These are phyloP conservation scores for Neurospora sp. DNA, from an alignment of 495 filamentous ascomycete species.

Conservation along the genomic window DNA sequence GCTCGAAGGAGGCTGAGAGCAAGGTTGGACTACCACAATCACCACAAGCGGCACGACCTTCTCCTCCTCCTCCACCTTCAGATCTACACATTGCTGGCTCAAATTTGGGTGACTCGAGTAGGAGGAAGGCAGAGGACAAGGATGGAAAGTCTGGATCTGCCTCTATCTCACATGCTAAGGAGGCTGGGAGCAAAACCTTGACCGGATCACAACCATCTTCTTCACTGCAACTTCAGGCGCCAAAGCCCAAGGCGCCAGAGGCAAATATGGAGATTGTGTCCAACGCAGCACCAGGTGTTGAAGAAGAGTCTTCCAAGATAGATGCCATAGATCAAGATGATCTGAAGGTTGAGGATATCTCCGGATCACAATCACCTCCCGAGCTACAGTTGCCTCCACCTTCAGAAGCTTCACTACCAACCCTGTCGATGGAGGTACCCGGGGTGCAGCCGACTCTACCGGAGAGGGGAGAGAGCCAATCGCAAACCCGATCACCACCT, in stretches of 20 bases:
- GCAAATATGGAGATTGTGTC: not conserved
- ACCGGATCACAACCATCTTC: fast-evolving
- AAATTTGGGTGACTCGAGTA: not conserved
- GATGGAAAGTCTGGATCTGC: too few species aligned
- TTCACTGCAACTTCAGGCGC: not conserved
- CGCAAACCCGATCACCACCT: not conserved
- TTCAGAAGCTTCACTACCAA: not conserved
- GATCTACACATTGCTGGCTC: not conserved
- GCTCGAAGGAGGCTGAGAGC: not conserved
- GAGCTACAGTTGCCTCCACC: not conserved
- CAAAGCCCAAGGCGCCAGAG: not conserved
- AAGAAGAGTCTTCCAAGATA: not conserved
- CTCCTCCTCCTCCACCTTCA: not conserved
- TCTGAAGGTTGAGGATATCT: not conserved
- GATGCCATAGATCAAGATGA: not conserved
- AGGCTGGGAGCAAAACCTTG: not conserved
- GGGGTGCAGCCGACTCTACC: not conserved
- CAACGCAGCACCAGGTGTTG: not conserved
- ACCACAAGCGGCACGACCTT: not conserved
- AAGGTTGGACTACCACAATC: not conserved
- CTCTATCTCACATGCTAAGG: not conserved
- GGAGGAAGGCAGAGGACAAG: not conserved
- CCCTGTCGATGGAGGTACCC: not conserved
- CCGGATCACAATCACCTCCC: not conserved
- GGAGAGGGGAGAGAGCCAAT: not conserved